Conservation (phyloP, 1,284 basidiomycete genomes). For the Cronartium quercuum region DNA sequence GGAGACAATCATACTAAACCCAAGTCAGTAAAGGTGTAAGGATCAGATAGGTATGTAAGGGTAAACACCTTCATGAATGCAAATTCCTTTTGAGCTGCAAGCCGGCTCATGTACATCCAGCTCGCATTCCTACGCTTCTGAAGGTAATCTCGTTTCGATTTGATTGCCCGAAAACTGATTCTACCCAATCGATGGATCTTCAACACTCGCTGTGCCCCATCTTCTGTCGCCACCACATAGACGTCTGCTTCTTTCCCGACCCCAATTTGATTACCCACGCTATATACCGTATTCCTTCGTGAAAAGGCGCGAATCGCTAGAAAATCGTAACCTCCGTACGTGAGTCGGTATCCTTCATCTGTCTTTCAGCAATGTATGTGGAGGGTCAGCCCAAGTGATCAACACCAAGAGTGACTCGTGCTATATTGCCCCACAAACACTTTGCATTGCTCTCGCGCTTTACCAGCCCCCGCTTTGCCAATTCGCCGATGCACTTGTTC, state of each 20-base stretch:
- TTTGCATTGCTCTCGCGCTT: slow-evolving; percentile 83
- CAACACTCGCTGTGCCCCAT: slow-evolving; percentile 76
- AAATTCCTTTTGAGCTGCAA: slow-evolving; percentile 95
- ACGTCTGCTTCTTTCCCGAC: slow-evolving; percentile 98
- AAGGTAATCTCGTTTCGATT: slow-evolving; percentile 92
- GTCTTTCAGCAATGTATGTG: slow-evolving; percentile 10
- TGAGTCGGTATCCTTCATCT: slow-evolving; percentile 96
- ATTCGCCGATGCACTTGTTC: slow-evolving; percentile 80
- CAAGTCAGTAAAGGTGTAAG: background rate
- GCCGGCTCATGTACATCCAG: slow-evolving; percentile 99
- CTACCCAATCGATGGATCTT: slow-evolving; percentile 84
- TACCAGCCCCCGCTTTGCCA: slow-evolving; percentile 86
- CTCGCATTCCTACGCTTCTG: slow-evolving; percentile 91
- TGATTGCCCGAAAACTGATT: slow-evolving; percentile 93
- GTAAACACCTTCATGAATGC: slow-evolving; percentile 86
- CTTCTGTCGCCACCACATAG: slow-evolving; percentile 79
- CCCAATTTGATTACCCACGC: slow-evolving; percentile 94
- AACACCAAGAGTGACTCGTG: background rate
- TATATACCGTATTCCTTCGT: slow-evolving; percentile 69
- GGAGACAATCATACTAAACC: background rate
- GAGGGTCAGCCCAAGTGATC: background rate
- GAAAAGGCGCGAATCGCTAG: slow-evolving; percentile 88
- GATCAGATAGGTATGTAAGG: background rate
- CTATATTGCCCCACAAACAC: slow-evolving; percentile 60
- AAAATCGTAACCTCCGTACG: slow-evolving; percentile 96